Percentiles rank a stretch among this genome's conserved stretches.
Conservation (phyloP, 176 grass and related monocot species). For the Eremochloa ophiuroides region DNA sequence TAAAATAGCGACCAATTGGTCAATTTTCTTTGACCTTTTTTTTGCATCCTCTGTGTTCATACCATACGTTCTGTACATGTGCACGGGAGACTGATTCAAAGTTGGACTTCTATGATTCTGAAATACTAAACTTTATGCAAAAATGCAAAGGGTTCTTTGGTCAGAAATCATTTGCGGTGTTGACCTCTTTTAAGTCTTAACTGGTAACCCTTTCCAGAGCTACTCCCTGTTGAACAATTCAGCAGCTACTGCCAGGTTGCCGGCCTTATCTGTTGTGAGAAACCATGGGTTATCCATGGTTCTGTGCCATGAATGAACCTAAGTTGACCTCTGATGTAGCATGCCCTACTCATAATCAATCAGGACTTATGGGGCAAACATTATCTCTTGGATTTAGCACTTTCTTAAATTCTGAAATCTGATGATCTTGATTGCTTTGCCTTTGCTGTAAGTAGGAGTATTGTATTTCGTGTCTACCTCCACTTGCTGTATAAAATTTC, state of each 20-base stretch:
- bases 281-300: conserved; percentile 5
- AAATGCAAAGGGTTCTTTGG: conserved; percentile 12
- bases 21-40: conserved; percentile 40
- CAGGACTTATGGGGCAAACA: neutral
- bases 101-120: conserved; percentile 31
- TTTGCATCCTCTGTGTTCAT: conserved; percentile 8
- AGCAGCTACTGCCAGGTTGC: conserved; percentile 1
- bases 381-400: conserved; percentile 7
- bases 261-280: conserved; percentile 9
- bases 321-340: conserved; percentile 31
- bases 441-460: neutral
- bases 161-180: conserved; percentile 31
- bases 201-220: neutral
- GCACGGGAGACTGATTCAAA: conserved; percentile 28
- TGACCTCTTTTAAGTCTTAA: conserved; percentile 7
- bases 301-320: conserved; percentile 33
- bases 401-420: neutral
- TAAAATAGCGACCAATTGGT: conserved; percentile 49
- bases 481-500: conserved; percentile 9
- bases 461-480: conserved; percentile 18
- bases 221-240: conserved; percentile 24
- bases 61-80: neutral
- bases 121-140: neutral
- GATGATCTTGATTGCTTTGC: neutral
- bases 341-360: conserved; percentile 20